A percentile compares a stretch with the other conserved stretches of the same genome.
These are phyloP conservation scores for Eimeria sp. DNA, from an alignment of 169 alveolate genomes.

Conservation along the genomic window DNA sequence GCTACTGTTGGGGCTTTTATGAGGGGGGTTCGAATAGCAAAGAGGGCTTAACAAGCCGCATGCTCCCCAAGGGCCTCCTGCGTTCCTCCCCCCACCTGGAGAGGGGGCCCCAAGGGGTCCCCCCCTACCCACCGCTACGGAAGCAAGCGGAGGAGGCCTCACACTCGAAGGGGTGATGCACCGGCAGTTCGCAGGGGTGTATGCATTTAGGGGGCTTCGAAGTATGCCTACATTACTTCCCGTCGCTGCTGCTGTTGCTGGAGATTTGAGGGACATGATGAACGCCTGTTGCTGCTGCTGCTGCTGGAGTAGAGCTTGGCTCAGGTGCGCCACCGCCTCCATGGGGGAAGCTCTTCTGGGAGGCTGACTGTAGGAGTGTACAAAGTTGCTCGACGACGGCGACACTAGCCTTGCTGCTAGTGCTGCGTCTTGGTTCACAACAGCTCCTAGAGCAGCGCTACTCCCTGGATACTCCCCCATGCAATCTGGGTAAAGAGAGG, in stretches of 20 bases:
- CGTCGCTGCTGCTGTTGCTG: slow-evolving; percentile 48
- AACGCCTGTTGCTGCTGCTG: slow-evolving; percentile 67
- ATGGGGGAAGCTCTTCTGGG: slow-evolving; percentile 17
- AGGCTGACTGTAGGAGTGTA: slow-evolving; percentile 31
- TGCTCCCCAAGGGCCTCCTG: slow-evolving; percentile 61
- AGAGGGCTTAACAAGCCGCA: slow-evolving; percentile 64
- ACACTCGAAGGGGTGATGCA: slow-evolving; percentile 2
- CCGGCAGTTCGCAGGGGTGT: slow-evolving; percentile 47
- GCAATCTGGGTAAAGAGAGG: slow-evolving; percentile 11
- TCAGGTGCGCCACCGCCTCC: slow-evolving; percentile 53
- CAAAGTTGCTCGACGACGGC: slow-evolving; percentile 3
- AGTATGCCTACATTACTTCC: background rate
- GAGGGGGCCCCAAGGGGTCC: slow-evolving; percentile 43
- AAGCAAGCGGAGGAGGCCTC: slow-evolving; percentile 37
- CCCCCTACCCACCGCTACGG: slow-evolving; percentile 32
- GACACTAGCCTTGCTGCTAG: slow-evolving; percentile 34
- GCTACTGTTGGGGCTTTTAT: slow-evolving; percentile 61
- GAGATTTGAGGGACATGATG: slow-evolving; percentile 26
- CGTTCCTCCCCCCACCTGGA: background rate
- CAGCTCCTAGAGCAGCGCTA: background rate
- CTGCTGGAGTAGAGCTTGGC: slow-evolving; percentile 46
- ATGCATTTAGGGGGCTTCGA: slow-evolving; percentile 53
- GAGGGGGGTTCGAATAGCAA: slow-evolving; percentile 51
- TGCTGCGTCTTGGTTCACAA: background rate
- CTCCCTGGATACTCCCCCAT: background rate